A percentile compares a stretch with the other conserved stretches of the same genome.
These are phyloP conservation scores for Maudiozyma turicensis DNA, from an alignment of 805 yeast genomes.

Conservation along the genomic window DNA sequence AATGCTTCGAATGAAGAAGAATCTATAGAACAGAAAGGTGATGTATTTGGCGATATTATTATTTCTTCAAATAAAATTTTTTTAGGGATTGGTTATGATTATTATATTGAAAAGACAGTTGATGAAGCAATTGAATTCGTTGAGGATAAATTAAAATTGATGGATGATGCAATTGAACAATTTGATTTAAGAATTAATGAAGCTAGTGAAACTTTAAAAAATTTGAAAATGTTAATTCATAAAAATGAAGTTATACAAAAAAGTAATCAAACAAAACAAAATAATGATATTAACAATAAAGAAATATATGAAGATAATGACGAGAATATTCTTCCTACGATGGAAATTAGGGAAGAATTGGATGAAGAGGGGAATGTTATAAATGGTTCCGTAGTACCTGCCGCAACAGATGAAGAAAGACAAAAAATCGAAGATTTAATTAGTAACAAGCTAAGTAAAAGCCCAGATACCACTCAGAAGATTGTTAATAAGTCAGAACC, in stretches of 20 bases:
- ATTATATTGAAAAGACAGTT: slow-evolving; percentile 21
- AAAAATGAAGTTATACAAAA: background rate
- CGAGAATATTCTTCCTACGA: slow-evolving; percentile 43
- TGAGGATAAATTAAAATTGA: slow-evolving; percentile 16
- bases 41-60: slow-evolving; percentile 25
- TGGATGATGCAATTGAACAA: slow-evolving; percentile 34
- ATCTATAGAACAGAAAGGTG: slow-evolving; percentile 11
- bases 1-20: slow-evolving; percentile 2
- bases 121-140: slow-evolving; percentile 20
- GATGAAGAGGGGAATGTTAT: slow-evolving; percentile 77
- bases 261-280: background rate
- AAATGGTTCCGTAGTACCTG: slow-evolving; percentile 35
- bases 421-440: slow-evolving; percentile 10
- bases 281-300: slow-evolving; percentile 2
- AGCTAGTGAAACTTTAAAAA: slow-evolving; percentile 29
- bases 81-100: slow-evolving; percentile 27
- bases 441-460: background rate
- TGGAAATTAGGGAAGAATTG: slow-evolving; percentile 77
- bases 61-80: slow-evolving; percentile 19
- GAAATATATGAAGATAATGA: slow-evolving; percentile 9
- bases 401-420: slow-evolving; percentile 11
- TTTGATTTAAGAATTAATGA: slow-evolving; percentile 33
- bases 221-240: slow-evolving; percentile 10
- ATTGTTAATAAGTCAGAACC: slow-evolving; percentile 4
- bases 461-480: background rate